Evolutionary conservation across 805 yeast species (phyloP).

Genomic region (Wickerhamomyces tratensis): DNA sequence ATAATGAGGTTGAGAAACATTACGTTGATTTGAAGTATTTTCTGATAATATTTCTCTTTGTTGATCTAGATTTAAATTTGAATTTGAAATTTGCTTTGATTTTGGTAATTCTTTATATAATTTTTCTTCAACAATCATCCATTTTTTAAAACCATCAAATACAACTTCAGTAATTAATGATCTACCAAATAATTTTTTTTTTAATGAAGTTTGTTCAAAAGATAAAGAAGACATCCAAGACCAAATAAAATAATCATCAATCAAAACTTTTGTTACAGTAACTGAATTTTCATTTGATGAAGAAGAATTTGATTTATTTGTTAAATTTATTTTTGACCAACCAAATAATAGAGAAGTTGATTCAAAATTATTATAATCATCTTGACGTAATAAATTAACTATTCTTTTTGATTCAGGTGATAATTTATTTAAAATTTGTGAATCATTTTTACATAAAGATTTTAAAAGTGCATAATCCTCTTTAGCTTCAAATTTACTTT

Average conservation of each 20-base stretch:
- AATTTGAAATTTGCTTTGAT: slow-evolving; percentile 5
- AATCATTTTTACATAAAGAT: slow-evolving; percentile 51
- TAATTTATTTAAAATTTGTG: slow-evolving; percentile 50
- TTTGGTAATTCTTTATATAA: slow-evolving; percentile 24
- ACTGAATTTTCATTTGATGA: slow-evolving; percentile 3
- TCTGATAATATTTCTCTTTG: neutral
- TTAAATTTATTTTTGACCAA: slow-evolving; percentile 24
- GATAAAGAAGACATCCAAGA: slow-evolving; percentile 78
- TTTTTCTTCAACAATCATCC: slow-evolving; percentile 70
- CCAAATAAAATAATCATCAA: slow-evolving; percentile 88
- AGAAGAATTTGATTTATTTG: slow-evolving; percentile 2
- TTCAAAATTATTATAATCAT: slow-evolving; percentile 8
- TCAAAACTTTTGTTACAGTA: slow-evolving; percentile 46
- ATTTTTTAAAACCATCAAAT: slow-evolving; percentile 63
- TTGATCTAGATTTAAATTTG: too few species aligned
- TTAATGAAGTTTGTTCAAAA: slow-evolving; percentile 56
- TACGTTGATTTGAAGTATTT: slow-evolving; percentile 1
- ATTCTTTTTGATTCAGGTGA: slow-evolving; percentile 66
- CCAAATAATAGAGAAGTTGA: slow-evolving; percentile 29
- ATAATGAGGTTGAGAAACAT: slow-evolving; percentile 13
- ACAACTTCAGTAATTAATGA: slow-evolving; percentile 77
- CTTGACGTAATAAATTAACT: slow-evolving; percentile 29
- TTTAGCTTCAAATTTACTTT: slow-evolving; percentile 58
- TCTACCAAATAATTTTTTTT: slow-evolving; percentile 68
- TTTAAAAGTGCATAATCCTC: slow-evolving; percentile 73